Conservation (phyloP, 352 stramenopile species). For the Phytophthora pini region DNA sequence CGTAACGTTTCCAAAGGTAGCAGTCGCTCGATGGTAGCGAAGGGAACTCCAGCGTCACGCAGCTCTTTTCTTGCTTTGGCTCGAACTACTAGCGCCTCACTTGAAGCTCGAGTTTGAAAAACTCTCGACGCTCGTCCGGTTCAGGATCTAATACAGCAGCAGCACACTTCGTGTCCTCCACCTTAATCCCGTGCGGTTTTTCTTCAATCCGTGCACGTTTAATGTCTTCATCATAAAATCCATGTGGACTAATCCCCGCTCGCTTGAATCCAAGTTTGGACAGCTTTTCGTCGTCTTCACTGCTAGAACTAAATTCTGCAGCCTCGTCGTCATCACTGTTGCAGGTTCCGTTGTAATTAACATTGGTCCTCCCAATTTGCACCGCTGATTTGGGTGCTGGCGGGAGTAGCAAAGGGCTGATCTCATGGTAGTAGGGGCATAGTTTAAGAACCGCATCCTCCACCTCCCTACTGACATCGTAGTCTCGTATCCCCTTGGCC, state of each 20-base stretch:
- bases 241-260: constrained; percentile 1
- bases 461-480: not conserved
- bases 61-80: constrained; percentile 44
- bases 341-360: not conserved
- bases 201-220: constrained; percentile 1
- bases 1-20: not conserved
- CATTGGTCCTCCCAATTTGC: not conserved
- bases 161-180: not conserved
- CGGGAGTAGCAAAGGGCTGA: constrained; percentile 3
- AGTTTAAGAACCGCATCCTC: constrained; percentile 11
- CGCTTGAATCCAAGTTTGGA: constrained; percentile 1
- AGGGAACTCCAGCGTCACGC: constrained; percentile 37
- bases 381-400: not conserved
- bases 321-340: too few relatives aligned
- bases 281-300: constrained; percentile 6
- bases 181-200: not conserved
- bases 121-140: constrained; percentile 32
- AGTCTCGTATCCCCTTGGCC: not conserved
- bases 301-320: not conserved
- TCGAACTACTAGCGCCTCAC: constrained; percentile 36
- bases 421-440: constrained; percentile 12
- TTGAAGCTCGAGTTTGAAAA: constrained; percentile 51
- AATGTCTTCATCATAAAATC: not conserved
- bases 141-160: constrained; percentile 18
- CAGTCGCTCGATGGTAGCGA: constrained; percentile 37